Base-by-base conservation (phyloP, 2,329 filamentous ascomycete genomes). In the Dothideomycetidae sp. region DNA sequence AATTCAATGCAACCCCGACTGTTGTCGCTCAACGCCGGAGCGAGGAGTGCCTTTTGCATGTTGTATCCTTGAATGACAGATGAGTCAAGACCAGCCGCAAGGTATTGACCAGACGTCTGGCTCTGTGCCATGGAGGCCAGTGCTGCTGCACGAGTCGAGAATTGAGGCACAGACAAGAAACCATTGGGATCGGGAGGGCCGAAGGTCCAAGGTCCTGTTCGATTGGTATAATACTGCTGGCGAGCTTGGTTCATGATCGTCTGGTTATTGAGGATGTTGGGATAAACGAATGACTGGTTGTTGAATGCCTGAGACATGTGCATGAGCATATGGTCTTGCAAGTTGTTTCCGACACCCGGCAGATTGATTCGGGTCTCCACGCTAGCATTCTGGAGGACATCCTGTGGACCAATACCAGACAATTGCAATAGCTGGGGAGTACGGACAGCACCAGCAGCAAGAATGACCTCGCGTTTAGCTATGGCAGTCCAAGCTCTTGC, bases 401-500 rank as follows among this genome's bases (percentile, higher is more conserved):
- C 49, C 1, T 51, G 51, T 17, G 29, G 52, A 0, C 61, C 60
- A 21, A 62, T 53, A 4, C 59, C 60, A 4, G 55, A 60, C 19
- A 61, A 43, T 51, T 58, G 55, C 10, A 62, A 47, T 0, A 62
- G 47, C 31, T 62, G 57, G n/a, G 59, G 58, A 3, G 50, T 44
- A 5, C 50, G 42, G 28, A 59, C 50, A 2, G 51, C 53, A 5
- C 59, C 58, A 16, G 53, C 55, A 26, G 50, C 45, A 10, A 55
- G 34, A 14, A 55, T 52, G 10, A 55, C 50, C 34, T 54, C 52
- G 3, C 49, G 45, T 11, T 37, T 46, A 3, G 51, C 50, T 10
- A 15, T 34, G 34, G 16, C 42, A 3, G 37, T 40, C 33, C 31
- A 40, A 12, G 37, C 28, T 11, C 31, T 18, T 29, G 29, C 36